Evolutionary conservation across 1,139 yeast genomes (phyloP).

Genomic region (Magnusiomyces suaveolens): DNA sequence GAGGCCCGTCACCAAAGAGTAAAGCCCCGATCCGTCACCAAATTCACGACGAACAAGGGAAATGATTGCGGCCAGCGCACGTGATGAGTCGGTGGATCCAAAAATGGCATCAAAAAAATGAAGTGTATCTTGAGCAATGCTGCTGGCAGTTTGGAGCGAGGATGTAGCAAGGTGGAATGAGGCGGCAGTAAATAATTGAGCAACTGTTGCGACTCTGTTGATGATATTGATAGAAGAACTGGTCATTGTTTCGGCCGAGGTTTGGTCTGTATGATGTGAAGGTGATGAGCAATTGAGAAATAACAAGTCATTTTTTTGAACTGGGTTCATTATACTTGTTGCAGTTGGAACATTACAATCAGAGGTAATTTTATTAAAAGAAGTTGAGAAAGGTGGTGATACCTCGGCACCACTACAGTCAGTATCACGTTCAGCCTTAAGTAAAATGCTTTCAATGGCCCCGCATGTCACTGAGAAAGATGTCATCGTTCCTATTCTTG

Average conservation of each 20-base stretch:
- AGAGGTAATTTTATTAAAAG: too few species aligned
- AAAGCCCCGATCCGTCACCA: conserved; percentile 26
- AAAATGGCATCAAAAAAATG: conserved; percentile 28
- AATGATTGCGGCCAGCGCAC: conserved; percentile 28
- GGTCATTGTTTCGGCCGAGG: conserved; percentile 19
- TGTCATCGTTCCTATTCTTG: conserved; percentile 25
- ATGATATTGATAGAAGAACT: conserved; percentile 19
- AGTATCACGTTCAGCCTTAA: conserved; percentile 27
- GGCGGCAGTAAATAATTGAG: conserved; percentile 27
- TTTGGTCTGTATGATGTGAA: neutral
- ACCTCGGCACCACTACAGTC: conserved; percentile 9
- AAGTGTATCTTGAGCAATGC: conserved; percentile 28
- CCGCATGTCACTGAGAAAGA: conserved; percentile 26
- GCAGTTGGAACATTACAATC: too few species aligned
- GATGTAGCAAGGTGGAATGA: conserved; percentile 27
- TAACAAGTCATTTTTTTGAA: neutral
- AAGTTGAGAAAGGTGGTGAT: conserved; percentile 16
- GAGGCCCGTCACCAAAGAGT: conserved; percentile 26
- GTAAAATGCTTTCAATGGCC: conserved; percentile 25
- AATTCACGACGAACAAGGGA: conserved; percentile 25
- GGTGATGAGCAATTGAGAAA: neutral
- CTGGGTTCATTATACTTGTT: neutral
- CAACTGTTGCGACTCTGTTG: conserved; percentile 24
- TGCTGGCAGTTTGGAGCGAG: conserved; percentile 21
- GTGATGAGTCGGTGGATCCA: conserved; percentile 30